Evolutionary conservation across 208 protist species (phyloP), one percentile per base, ranked within the genome.

Genomic region (Leishmania guyanensis): DNA sequence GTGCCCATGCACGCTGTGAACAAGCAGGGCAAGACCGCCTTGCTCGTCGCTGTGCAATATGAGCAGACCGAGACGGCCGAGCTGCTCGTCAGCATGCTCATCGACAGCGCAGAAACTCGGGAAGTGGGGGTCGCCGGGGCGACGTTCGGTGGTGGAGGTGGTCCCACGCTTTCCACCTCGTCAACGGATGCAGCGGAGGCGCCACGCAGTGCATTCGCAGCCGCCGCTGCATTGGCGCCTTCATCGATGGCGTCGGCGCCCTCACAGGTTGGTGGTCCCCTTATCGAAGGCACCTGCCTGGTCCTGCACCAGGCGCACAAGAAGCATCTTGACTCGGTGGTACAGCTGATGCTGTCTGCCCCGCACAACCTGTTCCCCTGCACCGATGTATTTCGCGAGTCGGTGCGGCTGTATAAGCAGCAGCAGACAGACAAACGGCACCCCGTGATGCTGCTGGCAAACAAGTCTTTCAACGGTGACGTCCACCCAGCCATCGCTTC

Each of bases 271-370:
- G 91, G 90, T 8, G 93, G 93, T 29, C 84, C 90, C 17, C 80
- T 95, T 10, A 86, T 96, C 68, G 90, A 93, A 20, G 91, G 90
- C 0, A 95, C 90, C 26, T 95, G 90, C 84, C 73, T 92, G 78
- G 93, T 89, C 1, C 73, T 95, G 43, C 78, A 89, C 58, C 86
- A 90, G 70, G 91, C 91, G 29, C 82, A 89, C 39, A 88, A 78
- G 53, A 88, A 87, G 75, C 83, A 83, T 1, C 82, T 96, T 36
- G 82, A 92, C 74, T 88, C 90, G 22, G 82, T 93, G 0, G 91
- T 94, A 20, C 82, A 94, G 46, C 79, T 89, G 72, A 86, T 96
- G 77, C 81, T 96, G 29, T 91, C 89, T n/a, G 66, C 82, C 46
- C 74, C 82, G 54, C 74, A 74, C 29, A 54, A 77, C 36, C 14